Conservation (phyloP, 208 protist species). For the Acanthamoeba healyi region DNA sequence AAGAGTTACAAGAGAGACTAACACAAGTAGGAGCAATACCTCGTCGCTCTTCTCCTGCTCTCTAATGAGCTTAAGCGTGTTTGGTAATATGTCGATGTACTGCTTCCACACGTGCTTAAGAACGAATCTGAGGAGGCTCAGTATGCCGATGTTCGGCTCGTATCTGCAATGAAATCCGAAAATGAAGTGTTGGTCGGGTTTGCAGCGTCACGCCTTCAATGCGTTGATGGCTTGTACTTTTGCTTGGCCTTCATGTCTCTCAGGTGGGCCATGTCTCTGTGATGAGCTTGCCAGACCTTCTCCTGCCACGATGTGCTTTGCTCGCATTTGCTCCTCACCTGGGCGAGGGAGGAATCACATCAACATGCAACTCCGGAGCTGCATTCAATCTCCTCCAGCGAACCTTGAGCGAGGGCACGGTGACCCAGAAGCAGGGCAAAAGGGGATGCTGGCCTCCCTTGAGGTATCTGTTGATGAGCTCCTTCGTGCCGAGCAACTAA, state of each 20-base stretch:
- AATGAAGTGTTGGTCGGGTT: too few species aligned
- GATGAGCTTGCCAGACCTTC: conserved; percentile 55
- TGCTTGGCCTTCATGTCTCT: conserved; percentile 26
- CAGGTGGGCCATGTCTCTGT: background rate
- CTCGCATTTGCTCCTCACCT: conserved; percentile 26
- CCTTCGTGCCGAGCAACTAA: conserved; percentile 31
- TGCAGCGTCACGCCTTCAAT: too few species aligned
- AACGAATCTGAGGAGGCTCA: conserved; percentile 32
- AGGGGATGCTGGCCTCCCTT: conserved; percentile 58
- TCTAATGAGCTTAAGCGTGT: conserved; percentile 12
- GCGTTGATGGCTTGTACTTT: too few species aligned
- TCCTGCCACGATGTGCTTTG: conserved; percentile 19
- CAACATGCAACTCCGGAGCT: background rate
- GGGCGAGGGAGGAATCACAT: background rate
- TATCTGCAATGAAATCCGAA: background rate
- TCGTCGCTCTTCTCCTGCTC: background rate
- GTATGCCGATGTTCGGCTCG: conserved; percentile 29
- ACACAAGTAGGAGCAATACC: too few species aligned
- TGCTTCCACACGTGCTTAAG: conserved; percentile 67
- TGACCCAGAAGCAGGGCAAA: conserved; percentile 67
- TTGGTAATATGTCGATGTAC: conserved; percentile 28
- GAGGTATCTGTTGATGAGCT: conserved; percentile 51
- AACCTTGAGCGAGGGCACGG: conserved; percentile 57
- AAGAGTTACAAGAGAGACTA: too few species aligned
- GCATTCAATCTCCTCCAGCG: background rate